These are phyloP conservation scores for Clavispora carvajalis DNA, from an alignment of 805 yeast species.

Conservation along the genomic window DNA sequence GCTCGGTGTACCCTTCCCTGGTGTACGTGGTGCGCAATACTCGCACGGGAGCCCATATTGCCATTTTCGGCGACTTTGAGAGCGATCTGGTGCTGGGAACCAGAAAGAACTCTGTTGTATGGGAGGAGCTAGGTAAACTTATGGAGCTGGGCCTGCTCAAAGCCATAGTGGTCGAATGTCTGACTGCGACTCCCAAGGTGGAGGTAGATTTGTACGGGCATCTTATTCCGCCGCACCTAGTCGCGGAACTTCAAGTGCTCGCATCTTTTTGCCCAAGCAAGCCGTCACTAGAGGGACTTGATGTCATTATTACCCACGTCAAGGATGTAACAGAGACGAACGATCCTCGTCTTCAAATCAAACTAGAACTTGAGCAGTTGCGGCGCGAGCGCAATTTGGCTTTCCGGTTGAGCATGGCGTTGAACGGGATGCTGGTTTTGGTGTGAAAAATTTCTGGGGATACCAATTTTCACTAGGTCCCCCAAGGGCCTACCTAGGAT, in stretches of 20 bases:
- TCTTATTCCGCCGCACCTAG: conserved; percentile 60
- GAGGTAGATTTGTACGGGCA: conserved; percentile 67
- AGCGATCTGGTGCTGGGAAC: conserved; percentile 48
- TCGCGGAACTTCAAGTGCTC: conserved; percentile 46
- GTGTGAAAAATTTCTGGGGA: too few relatives aligned
- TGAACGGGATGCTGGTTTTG: conserved; percentile 49
- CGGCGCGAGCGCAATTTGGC: conserved; percentile 35
- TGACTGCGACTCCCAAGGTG: conserved; percentile 41
- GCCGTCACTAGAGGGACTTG: conserved; percentile 35
- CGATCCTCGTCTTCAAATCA: conserved; percentile 58
- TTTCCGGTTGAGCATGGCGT: conserved; percentile 44
- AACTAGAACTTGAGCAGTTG: conserved; percentile 42
- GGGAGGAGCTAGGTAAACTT: conserved; percentile 51
- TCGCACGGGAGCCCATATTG: conserved; percentile 30
- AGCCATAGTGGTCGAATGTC: conserved; percentile 74
- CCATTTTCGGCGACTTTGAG: conserved; percentile 84
- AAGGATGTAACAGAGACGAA: conserved; percentile 20
- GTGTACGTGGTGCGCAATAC: conserved; percentile 52
- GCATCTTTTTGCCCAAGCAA: conserved; percentile 9
- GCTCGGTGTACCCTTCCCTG: conserved; percentile 41
- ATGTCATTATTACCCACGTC: conserved; percentile 44
- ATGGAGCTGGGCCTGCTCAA: conserved; percentile 38
- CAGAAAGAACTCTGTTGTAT: conserved; percentile 39
- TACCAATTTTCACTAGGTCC: too few relatives aligned
- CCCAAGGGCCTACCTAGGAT: too few relatives aligned